Base-by-base conservation (phyloP, 805 yeast genomes). In the Jamesozyma rosinii region DNA sequence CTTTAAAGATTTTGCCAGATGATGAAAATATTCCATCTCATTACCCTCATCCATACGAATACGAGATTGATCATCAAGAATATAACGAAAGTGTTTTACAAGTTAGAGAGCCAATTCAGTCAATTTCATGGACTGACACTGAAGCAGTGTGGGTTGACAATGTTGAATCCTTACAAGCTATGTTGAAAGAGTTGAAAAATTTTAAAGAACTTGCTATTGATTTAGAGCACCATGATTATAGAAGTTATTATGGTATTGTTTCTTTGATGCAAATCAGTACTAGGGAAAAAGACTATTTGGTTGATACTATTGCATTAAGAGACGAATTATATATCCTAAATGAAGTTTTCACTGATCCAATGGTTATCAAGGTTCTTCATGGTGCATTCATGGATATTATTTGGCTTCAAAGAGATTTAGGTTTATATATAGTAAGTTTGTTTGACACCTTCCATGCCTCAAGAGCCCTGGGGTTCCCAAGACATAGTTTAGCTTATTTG, bases 361-460 rank as follows among this genome's bases (percentile, higher is more conserved):
- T 65, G 4, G 79, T 90, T 27, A 68, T 86, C 24, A 92, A 92
- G 58, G 94, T 92, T 1, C 78, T 92, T 51, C 99, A 92, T 61
- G 99, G 99, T 47, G 95, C 98, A 0, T 81, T 77, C 52, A 88
- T 87, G 95, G 99, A 92, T 69, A 83, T 92, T 3, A 80, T 87
- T 37, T 92, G 99, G 99, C 69, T 92, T 30, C 99, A 92, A 66
- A 72, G 97, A 49, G 98, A 92, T 58, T 71, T 92, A 44, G 99
- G 99, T 0, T 63, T 92, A 9, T 92, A 92, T 55, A 67, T 92
- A 5, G 98, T 92, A 4, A 75, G 89, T 36, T 64, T 92, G 24
- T 90, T 92, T 61, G 99, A 92, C 63, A 92, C 98, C 0, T 90
- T 74, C 60, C 89, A 82, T 65, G 98, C 98, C 0, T 77, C 95